A percentile compares a stretch with the other conserved stretches of the same genome.
Evolutionary conservation across 202 grass and related monocot species (phyloP).

Genomic region (Brachypodium distachyon): DNA sequence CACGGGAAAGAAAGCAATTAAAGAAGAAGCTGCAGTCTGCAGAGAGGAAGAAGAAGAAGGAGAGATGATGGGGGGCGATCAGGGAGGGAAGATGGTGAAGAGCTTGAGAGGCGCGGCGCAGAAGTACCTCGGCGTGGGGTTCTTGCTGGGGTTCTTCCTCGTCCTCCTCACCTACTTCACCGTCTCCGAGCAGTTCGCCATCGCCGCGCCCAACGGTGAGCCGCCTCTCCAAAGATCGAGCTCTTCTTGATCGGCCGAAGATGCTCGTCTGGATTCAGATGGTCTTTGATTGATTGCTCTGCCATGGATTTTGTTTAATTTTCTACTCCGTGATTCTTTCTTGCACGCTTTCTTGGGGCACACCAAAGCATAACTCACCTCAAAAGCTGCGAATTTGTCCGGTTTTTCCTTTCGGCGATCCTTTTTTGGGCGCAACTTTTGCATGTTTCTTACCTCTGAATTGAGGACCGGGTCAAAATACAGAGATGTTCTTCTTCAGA

Average conservation of each 20-base stretch:
- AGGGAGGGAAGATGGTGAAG: slow-evolving; percentile 45
- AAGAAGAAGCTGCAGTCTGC: neutral
- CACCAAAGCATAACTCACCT: neutral
- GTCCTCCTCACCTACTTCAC: slow-evolving; percentile 85
- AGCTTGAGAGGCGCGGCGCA: slow-evolving; percentile 41
- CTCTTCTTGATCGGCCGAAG: no score
- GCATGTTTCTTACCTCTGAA: neutral
- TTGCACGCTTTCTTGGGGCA: neutral
- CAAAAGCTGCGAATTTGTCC: neutral
- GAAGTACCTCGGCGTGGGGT: slow-evolving; percentile 44
- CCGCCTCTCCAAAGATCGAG: neutral
- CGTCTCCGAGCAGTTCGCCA: slow-evolving; percentile 63
- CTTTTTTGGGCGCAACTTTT: neutral
- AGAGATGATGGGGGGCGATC: slow-evolving; percentile 39
- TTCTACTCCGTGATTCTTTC: neutral
- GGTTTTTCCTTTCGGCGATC: neutral
- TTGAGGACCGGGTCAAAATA: neutral
- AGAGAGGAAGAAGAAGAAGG: neutral
- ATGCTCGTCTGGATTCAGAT: no score
- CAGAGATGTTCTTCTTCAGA: neutral
- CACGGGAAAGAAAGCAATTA: neutral
- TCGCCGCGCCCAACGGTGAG: slow-evolving; percentile 63
- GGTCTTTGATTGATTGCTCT: neutral
- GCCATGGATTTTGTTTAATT: neutral
- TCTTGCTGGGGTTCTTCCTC: slow-evolving; percentile 82